Evolutionary conservation across 2,329 filamentous ascomycete species (phyloP).

Genomic region (Fusarium brevicatenulatum): DNA sequence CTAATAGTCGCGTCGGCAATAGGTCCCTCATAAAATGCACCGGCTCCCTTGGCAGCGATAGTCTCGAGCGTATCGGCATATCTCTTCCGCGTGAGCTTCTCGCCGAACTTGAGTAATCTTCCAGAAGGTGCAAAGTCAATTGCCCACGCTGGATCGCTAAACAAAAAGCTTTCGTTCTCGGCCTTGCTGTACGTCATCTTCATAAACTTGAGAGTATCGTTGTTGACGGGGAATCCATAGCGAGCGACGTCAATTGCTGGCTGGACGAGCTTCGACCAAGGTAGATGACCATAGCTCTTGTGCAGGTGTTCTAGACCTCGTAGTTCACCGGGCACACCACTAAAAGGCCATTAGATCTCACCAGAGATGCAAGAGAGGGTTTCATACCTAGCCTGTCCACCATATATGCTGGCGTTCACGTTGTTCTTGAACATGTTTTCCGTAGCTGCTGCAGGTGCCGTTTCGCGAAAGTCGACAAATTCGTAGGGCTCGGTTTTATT

Average conservation of each 20-base stretch:
- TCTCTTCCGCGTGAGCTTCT: constrained; percentile 78
- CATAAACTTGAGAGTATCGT: constrained; percentile 79
- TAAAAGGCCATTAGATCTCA: constrained; percentile 33
- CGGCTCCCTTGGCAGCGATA: constrained; percentile 72
- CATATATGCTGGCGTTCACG: constrained; percentile 68
- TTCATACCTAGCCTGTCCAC: constrained; percentile 74
- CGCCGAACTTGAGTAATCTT: constrained; percentile 70
- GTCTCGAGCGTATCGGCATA: constrained; percentile 78
- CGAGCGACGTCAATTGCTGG: constrained; percentile 79
- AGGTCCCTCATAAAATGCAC: constrained; percentile 75
- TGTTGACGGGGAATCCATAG: constrained; percentile 75
- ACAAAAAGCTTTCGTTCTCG: constrained; percentile 65
- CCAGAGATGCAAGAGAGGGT: too few relatives aligned
- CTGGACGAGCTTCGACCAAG: constrained; percentile 73
- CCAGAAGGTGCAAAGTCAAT: constrained; percentile 86
- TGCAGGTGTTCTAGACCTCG: constrained; percentile 80
- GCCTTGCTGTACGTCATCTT: constrained; percentile 54
- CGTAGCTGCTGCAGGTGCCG: constrained; percentile 79
- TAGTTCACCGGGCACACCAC: constrained; percentile 75
- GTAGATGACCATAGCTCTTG: constrained; percentile 69
- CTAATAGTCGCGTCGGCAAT: constrained; percentile 77
- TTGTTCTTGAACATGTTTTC: constrained; percentile 85
- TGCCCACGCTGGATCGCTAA: constrained; percentile 78
- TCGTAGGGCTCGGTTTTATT: constrained; percentile 65
- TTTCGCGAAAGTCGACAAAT: constrained; percentile 86